Conservation (phyloP, 1,139 yeast species). For the Debaryomyces sp. region DNA sequence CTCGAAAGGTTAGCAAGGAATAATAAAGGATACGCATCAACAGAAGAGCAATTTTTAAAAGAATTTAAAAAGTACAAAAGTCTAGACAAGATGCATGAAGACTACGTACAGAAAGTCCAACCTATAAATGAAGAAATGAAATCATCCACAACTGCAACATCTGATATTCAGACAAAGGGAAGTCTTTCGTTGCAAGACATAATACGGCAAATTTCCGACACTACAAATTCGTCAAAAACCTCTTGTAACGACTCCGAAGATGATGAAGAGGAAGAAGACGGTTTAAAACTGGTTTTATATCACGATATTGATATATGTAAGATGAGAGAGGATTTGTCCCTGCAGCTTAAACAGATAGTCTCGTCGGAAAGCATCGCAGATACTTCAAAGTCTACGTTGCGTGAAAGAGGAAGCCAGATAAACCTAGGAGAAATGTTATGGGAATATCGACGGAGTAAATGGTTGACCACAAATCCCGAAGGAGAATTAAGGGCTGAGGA, state of each 20-base stretch:
- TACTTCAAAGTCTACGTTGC: slow-evolving; percentile 15
- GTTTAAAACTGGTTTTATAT: slow-evolving; percentile 14
- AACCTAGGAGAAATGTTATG: slow-evolving; percentile 56
- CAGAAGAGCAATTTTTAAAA: slow-evolving; percentile 39
- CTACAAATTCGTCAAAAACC: slow-evolving; percentile 12
- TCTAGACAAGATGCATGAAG: slow-evolving; percentile 39
- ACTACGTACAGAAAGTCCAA: slow-evolving; percentile 14
- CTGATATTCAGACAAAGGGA: slow-evolving; percentile 17
- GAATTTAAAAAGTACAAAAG: slow-evolving; percentile 36
- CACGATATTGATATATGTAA: slow-evolving; percentile 31
- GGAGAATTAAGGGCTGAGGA: slow-evolving; percentile 16
- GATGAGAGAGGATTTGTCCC: slow-evolving; percentile 30
- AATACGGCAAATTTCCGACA: slow-evolving; percentile 21
- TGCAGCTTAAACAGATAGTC: not conserved
- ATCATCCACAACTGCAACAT: slow-evolving; percentile 23
- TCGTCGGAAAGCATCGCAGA: slow-evolving; percentile 1
- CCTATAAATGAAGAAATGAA: slow-evolving; percentile 18
- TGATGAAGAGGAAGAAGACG: slow-evolving; percentile 14
- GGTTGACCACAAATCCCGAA: slow-evolving; percentile 40
- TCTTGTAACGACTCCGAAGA: slow-evolving; percentile 22
- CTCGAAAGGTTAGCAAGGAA: slow-evolving; percentile 26
- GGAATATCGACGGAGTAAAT: slow-evolving; percentile 59
- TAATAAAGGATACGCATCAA: slow-evolving; percentile 25
- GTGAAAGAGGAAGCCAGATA: slow-evolving; percentile 7
- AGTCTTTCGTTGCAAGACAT: slow-evolving; percentile 26